Percentiles rank a stretch among this genome's conserved stretches.
phyloP scores from a whole-genome alignment of 2,329 filamentous ascomycete species.

The Claviceps monticola region DNA sequence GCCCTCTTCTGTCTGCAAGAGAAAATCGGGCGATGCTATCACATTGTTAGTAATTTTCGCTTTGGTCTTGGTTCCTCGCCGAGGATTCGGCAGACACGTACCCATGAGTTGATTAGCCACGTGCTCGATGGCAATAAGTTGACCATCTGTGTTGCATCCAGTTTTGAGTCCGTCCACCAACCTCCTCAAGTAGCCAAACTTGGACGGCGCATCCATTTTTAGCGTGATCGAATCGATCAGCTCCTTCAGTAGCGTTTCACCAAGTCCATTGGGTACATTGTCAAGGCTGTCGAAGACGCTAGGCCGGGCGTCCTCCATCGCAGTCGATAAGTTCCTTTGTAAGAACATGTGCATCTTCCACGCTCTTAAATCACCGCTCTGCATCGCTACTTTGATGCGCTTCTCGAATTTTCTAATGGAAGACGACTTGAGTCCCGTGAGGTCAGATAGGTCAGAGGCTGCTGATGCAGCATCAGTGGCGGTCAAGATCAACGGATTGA shows the following conservation, averaged over 20 bases:
- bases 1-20: conserved; percentile 11
- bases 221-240: conserved; percentile 19
- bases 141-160: conserved; percentile 21
- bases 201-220: conserved; percentile 17
- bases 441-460: conserved; percentile 11
- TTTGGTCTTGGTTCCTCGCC: too few relatives aligned
- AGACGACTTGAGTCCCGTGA: conserved; percentile 16
- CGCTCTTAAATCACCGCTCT: conserved; percentile 22
- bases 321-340: conserved; percentile 20
- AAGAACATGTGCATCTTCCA: conserved; percentile 35
- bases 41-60: conserved; percentile 7
- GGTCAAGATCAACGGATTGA: conserved; percentile 18
- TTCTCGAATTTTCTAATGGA: conserved; percentile 23
- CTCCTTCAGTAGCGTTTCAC: conserved; percentile 19
- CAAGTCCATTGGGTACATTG: conserved; percentile 15
- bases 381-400: conserved; percentile 19
- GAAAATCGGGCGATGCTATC: conserved; percentile 17
- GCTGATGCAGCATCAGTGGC: conserved; percentile 19
- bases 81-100: conserved; percentile 10
- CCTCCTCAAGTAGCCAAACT: conserved; percentile 25
- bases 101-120: conserved; percentile 27
- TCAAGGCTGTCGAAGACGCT: conserved; percentile 19
- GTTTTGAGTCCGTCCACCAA: conserved; percentile 20
- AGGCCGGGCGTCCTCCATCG: conserved; percentile 19
- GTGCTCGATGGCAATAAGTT: conserved; percentile 29